Evolutionary conservation across 805 yeast genomes (phyloP), one percentile per base, ranked within the genome.

Genomic region (Ogataea minuta): DNA sequence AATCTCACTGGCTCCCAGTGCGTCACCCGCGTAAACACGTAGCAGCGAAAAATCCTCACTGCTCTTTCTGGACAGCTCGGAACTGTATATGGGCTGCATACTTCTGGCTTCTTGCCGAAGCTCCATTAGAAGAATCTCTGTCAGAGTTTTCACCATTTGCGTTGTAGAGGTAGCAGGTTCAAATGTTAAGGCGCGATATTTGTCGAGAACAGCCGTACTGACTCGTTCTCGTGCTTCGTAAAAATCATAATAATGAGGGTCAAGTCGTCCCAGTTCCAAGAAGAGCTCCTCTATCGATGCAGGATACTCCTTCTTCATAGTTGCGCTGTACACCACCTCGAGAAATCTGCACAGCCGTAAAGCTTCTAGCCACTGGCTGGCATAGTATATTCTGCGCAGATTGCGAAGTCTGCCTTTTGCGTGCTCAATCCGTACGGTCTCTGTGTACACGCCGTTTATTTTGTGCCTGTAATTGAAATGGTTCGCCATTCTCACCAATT

Each of bases 201-300:
- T 28, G n/a, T 20, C 15, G 2, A 39, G 21, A 8, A 31, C 29
- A 6, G 26, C 15, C 12, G 23, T 25, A 5, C 47, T 23, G 6
- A 52, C 36, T 11, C 37, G 16, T 19, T 37, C 12, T 21, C 57
- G 40, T 14, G 12, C 20, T 1, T 28, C 31, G 4, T 41, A 15
- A n/a, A 53, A 41, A 24, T 57, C 60, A 35, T 47, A 48, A 32
- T 43, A 56, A 27, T 48, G 35, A 3, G 60, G 52, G 28, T 57
- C 62, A 6, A 56, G 11, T 8, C 37, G 27, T 27, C 50, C 41
- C 12, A 56, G 16, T 7, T 43, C 13, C 14, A 48, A 7, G 4
- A 51, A 40, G 3, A 52, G 38, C 1, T 29, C 26, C 16, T 57
- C 62, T 8, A 43, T 21, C 19, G 39, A 44, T 5, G 15, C 17